Percentiles rank a stretch among this genome's conserved stretches.
phyloP scores from a whole-genome alignment of 2,329 filamentous ascomycete genomes.

The Clonostachys rhizophaga region DNA sequence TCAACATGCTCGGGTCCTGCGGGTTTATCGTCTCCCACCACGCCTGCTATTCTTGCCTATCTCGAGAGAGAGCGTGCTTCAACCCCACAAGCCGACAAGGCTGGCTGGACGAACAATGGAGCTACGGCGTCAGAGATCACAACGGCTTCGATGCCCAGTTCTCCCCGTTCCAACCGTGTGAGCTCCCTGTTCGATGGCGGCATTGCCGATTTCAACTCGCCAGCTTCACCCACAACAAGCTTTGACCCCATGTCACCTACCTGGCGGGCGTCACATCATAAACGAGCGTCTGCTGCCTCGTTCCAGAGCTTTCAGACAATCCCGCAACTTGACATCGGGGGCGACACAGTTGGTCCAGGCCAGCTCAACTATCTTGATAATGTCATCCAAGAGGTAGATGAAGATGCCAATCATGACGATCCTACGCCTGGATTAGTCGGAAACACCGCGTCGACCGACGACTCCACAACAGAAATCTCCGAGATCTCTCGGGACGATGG shows the following conservation, averaged over 20 bases:
- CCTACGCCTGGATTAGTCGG: slow-evolving; percentile 13
- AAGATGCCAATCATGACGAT: slow-evolving; percentile 17
- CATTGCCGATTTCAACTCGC: slow-evolving; percentile 60
- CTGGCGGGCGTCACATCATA: slow-evolving; percentile 43
- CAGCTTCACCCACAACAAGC: slow-evolving; percentile 78
- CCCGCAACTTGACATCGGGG: slow-evolving; percentile 5
- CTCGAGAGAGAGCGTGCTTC: slow-evolving; percentile 7
- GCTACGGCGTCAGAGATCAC: slow-evolving; percentile 52
- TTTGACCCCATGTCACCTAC: slow-evolving; percentile 62
- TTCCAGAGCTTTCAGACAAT: slow-evolving; percentile 26
- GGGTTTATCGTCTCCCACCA: slow-evolving; percentile 20
- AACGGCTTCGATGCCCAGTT: slow-evolving; percentile 73
- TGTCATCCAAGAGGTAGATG: slow-evolving; percentile 31
- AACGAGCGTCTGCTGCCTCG: slow-evolving; percentile 52
- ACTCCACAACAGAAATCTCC: slow-evolving; percentile 22
- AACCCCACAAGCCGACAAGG: slow-evolving; percentile 18
- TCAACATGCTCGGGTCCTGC: slow-evolving; percentile 22
- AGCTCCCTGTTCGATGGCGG: slow-evolving; percentile 75
- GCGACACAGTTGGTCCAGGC: slow-evolving; percentile 12
- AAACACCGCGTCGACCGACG: slow-evolving; percentile 22
- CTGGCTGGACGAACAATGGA: slow-evolving; percentile 23
- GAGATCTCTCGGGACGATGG: slow-evolving; percentile 23
- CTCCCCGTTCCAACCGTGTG: slow-evolving; percentile 70
- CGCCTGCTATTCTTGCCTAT: slow-evolving; percentile 34
- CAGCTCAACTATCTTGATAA: slow-evolving; percentile 15